Evolutionary conservation across 768 basidiomycete genomes (phyloP), one percentile per base, ranked within the genome.

Genomic region (Collybiopsis confluens): DNA sequence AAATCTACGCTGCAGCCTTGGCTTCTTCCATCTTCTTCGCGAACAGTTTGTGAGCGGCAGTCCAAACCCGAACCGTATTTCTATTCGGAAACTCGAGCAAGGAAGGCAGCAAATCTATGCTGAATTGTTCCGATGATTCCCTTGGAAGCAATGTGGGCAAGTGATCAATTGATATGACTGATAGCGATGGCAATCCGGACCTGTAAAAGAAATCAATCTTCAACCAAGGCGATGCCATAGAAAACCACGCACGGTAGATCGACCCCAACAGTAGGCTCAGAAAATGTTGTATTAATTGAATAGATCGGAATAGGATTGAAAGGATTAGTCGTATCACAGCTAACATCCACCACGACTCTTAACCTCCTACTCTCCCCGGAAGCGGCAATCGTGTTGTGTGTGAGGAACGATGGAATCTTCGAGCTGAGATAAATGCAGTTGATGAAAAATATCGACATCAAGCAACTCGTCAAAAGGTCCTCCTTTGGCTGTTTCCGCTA

Each of bases 341-440:
- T 96, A 62, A 99, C 97, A 62, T 99, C 97, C 23, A 98, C 97
- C 44, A 98, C 84, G 26, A 95, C 85, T 21, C 82, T 76, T 56
- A 99, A 70, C 54, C 78, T 76, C 56, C 97, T 78, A 16, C 70
- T 61, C 52, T 73, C 70, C 23, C 94, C 92, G 11, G 89, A 90
- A 20, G 77, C 76, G n/a, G 70, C 70, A 58, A 97, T 87, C 55
- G 82, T 81, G 40, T 88, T 82, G 24, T 72, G 67, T 3, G 85
- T 85, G 45, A 97, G 56, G 69, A 98, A 98, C n/a, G 85, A 73
- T 0, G 92, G 92, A 52, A 96, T 93, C 56, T 76, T 67, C 16
- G 85, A 82, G n/a, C 83, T 85, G 47, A 99, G 86, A 70, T 98
- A 98, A 68, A 99, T 99, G 79, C 97, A 98, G 75, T 99, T 99